Base-by-base conservation (phyloP, 768 basidiomycete species). In the Kockovaella imperatae region DNA sequence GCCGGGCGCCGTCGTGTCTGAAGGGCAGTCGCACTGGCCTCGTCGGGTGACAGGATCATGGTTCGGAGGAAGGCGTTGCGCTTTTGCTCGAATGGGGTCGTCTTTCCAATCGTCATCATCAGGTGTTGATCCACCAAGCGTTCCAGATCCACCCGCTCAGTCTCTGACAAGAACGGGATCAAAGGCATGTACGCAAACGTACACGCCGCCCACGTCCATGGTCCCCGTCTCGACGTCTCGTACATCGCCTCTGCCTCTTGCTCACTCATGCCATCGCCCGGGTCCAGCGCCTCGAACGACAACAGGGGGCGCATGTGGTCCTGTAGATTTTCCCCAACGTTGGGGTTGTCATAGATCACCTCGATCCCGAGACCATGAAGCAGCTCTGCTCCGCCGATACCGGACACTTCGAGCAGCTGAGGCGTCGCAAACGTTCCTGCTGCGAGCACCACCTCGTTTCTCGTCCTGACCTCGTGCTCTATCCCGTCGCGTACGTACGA, bases 261-360 rank as follows among this genome's bases (percentile, higher is more conserved):
- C 47, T 43, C 61, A 38, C 23, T 55, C 53, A 23, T 44, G 43
- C 65, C 65, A 67, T 20, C 62, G 64, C 31, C 53, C 47, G 5
- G 62, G 61, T 3, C 54, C 56, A 21, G 51, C 35, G 13, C 60
- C 58, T 24, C 20, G n/a, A n/a, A n/a, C n/a, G n/a, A 67, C 62
- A 67, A 59, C 5, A 62, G 52, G 32, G 56, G 54, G 13, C 62
- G 64, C 18, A 69, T 54, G 54, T 88, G 87, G 60, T 89, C 87
- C 36, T 77, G 73, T 15, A 89, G 76, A 64, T 87, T 77, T 6
- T 77, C 73, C 13, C 87, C 87, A 17, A 90, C 86, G 0, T 83
- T 81, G 1, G 83, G 77, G 56, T 87, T 79, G 5, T 78, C 61
- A 17, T 82, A 71, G 25, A 80, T 69, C 0, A n/a, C n/a, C n/a